Conservation (phyloP, 2,329 filamentous ascomycete genomes). For the Nothomitra cinnamomea region DNA sequence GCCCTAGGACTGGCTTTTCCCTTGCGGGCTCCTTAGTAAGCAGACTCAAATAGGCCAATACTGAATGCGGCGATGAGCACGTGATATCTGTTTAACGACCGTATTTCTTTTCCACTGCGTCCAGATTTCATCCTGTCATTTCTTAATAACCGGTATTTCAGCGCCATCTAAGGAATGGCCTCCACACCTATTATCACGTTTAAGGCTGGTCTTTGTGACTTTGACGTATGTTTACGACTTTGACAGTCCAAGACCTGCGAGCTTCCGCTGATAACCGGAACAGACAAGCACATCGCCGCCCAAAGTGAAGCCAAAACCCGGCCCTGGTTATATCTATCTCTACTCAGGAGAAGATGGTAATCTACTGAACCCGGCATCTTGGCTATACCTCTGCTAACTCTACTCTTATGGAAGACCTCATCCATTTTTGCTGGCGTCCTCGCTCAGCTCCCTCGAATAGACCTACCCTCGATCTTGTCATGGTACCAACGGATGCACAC, state of each 20-base stretch:
- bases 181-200: conserved; percentile 80
- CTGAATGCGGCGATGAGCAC: background rate
- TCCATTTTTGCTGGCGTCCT: conserved; percentile 95
- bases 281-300: conserved; percentile 40
- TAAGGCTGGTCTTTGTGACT: conserved; percentile 80
- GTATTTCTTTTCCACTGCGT: background rate
- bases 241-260: background rate
- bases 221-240: conserved; percentile 46
- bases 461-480: conserved; percentile 76
- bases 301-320: conserved; percentile 56
- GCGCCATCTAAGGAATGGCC: conserved; percentile 42
- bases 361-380: conserved; percentile 11
- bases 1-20: conserved; percentile 2
- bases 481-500: conserved; percentile 77
- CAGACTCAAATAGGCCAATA: too few relatives aligned
- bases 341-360: conserved; percentile 69
- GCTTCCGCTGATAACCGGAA: conserved; percentile 10
- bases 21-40: too few relatives aligned
- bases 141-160: conserved; percentile 7
- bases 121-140: background rate
- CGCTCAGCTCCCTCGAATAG: conserved; percentile 51
- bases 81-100: background rate
- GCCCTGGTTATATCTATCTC: conserved; percentile 78
- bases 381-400: background rate
- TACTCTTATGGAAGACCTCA: conserved; percentile 44